Percentiles rank a stretch among this genome's conserved stretches.
Conservation (phyloP, 2,329 filamentous ascomycete species). For the Colletotrichum sublineola region DNA sequence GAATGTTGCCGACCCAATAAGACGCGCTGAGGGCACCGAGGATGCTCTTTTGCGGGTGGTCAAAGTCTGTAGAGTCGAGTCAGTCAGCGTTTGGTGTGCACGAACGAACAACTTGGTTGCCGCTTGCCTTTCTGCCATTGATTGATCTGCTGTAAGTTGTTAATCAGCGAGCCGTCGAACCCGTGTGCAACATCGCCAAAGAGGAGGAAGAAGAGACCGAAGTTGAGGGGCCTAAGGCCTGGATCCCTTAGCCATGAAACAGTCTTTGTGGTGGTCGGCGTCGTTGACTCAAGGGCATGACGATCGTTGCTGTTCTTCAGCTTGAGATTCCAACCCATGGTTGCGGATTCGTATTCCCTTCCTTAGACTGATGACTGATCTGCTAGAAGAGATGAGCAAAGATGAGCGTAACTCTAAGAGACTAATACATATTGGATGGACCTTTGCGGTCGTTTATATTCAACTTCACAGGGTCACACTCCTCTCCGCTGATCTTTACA, state of each 20-base stretch:
- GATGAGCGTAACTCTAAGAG: background rate
- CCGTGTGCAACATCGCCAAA: slow-evolving; percentile 59
- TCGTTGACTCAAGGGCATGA: slow-evolving; percentile 32
- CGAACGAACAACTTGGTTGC: background rate
- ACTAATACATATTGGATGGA: background rate
- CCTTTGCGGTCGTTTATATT: slow-evolving; percentile 22
- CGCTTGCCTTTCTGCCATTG: slow-evolving; percentile 55
- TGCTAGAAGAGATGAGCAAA: background rate
- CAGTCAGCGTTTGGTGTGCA: background rate
- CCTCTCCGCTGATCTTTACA: slow-evolving; percentile 5
- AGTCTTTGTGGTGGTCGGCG: slow-evolving; percentile 29
- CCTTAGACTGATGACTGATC: background rate
- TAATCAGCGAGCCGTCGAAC: slow-evolving; percentile 65
- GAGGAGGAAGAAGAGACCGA: slow-evolving; percentile 50
- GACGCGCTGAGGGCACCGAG: slow-evolving; percentile 56
- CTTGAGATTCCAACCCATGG: slow-evolving; percentile 32
- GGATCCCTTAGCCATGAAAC: slow-evolving; percentile 26
- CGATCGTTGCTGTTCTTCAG: slow-evolving; percentile 30
- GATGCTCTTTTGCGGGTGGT: slow-evolving; percentile 49
- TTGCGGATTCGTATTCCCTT: background rate
- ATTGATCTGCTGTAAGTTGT: slow-evolving; percentile 59
- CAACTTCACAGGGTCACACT: background rate
- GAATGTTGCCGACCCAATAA: slow-evolving; percentile 52
- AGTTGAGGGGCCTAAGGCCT: slow-evolving; percentile 32
- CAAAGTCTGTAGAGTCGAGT: slow-evolving; percentile 45